Evolutionary conservation across 352 stramenopile genomes (phyloP), one percentile per base, ranked within the genome.

Genomic region (Thraustochytrium striatum): DNA sequence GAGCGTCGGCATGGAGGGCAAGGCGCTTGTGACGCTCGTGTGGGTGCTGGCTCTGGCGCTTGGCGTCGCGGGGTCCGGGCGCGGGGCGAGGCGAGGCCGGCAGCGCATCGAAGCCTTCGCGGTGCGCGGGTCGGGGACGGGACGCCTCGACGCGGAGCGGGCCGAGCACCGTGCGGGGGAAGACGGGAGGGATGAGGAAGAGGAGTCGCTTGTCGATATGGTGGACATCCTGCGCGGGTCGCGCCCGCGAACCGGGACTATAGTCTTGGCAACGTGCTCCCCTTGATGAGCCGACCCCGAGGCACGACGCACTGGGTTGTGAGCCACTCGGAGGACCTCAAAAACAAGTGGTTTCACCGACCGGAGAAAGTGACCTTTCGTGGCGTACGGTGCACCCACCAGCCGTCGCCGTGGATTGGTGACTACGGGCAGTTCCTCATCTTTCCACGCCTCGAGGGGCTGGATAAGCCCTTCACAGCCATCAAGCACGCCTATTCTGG

Each of bases 401-500:
- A 83, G 62, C 80, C 80, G 19, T 78, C 52, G 19, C 80, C 80
- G 55, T 83, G 80, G 80, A 82, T 82, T 21, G 59, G 58, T 1
- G 80, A 83, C 72, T 83, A 82, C 39, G 80, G 57, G 30, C 57
- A 61, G 53, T 73, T 83, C 25, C 19, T 81, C 32, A 11, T 83
- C 43, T 61, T 32, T 53, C 25, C 36, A 57, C 32, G 47, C 61
- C 38, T 32, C 65, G 73, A 3, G 61, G 2, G 3, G 61, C 36
- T 9, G 1, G n/a, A 2, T 69, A 7, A 11, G 68, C 47, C 43
- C 11, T 8, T 21, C 5, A 30, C 16, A 13, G 61, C 65, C n/a
- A 21, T 52, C 16, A 5, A 59, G 39, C 9, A 38, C 38, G 53
- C 53, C 0, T 33, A 38, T 8, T 38, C 33, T 0, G 21, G 35